A percentile compares a stretch with the other conserved stretches of the same genome.
phyloP scores from a whole-genome alignment of 139 green algal species.

The Nannochloris sp. region DNA sequence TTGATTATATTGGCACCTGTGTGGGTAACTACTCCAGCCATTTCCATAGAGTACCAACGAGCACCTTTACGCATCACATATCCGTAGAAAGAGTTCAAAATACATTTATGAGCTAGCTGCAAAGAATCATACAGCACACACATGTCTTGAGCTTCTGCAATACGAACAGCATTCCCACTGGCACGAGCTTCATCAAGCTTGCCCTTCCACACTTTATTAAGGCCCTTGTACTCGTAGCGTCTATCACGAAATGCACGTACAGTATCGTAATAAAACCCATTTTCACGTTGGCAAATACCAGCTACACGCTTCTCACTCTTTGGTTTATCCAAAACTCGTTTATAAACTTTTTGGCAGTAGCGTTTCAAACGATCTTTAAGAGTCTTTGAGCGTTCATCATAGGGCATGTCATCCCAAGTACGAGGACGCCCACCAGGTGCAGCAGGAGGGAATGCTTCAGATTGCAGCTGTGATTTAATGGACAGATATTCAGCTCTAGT shows the following conservation, averaged over 20 bases:
- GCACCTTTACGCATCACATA: conserved; percentile 92
- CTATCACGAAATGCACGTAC: conserved; percentile 92
- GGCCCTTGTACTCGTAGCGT: conserved; percentile 97
- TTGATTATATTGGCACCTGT: conserved; percentile 96
- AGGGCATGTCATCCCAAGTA: conserved; percentile 38
- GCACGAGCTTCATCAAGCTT: conserved; percentile 73
- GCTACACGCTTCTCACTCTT: conserved; percentile 66
- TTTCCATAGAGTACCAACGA: conserved; percentile 99
- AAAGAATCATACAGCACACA: conserved; percentile 86
- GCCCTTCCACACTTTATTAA: conserved; percentile 91
- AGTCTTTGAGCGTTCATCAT: conserved; percentile 56
- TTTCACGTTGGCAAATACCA: conserved; percentile 92
- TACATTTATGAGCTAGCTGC: conserved; percentile 99
- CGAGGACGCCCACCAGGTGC: conserved; percentile 25
- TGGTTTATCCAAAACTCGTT: conserved; percentile 93
- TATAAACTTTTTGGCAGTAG: conserved; percentile 97
- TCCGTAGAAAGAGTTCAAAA: conserved; percentile 98
- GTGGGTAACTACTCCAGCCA: conserved; percentile 96
- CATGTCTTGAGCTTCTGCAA: conserved; percentile 75
- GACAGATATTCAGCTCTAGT: conserved; percentile 60
- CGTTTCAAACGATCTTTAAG: conserved; percentile 90
- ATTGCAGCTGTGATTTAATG: conserved; percentile 83
- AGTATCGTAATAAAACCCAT: conserved; percentile 95
- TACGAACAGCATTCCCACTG: conserved; percentile 49
- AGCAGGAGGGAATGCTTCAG: conserved; percentile 49